Percentiles rank a stretch among this genome's conserved stretches.
phyloP scores from a whole-genome alignment of 306 rosid genomes.

The Cucumis hystrix region DNA sequence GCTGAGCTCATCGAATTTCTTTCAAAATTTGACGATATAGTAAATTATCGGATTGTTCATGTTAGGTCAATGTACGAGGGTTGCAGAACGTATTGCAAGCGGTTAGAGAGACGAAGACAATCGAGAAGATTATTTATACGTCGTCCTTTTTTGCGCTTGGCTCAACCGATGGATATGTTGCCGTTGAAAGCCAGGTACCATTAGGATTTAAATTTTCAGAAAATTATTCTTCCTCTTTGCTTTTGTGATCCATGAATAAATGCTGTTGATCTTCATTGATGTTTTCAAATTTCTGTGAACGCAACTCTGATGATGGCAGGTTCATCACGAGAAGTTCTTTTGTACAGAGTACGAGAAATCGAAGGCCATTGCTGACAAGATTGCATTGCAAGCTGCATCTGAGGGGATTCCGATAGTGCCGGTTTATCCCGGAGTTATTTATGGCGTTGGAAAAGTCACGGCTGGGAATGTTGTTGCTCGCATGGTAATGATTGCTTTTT shows the following conservation, averaged over 20 bases:
- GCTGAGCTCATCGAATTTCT: neutral
- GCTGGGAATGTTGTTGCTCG: slow-evolving; percentile 66
- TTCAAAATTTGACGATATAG: neutral
- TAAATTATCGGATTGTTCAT: neutral
- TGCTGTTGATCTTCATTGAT: neutral
- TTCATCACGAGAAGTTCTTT: slow-evolving; percentile 59
- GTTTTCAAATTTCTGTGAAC: neutral
- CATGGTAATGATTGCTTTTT: slow-evolving; percentile 27
- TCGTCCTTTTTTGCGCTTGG: slow-evolving; percentile 88
- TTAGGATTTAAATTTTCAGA: neutral
- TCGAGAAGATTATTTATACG: slow-evolving; percentile 63
- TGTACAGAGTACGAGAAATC: slow-evolving; percentile 93
- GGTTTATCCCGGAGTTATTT: slow-evolving; percentile 85
- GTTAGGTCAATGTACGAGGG: slow-evolving; percentile 73
- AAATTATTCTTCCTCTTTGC: neutral
- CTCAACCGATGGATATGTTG: slow-evolving; percentile 51
- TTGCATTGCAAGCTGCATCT: slow-evolving; percentile 53
- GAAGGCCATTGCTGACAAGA: slow-evolving; percentile 55
- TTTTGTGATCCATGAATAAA: neutral
- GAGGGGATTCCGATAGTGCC: slow-evolving; percentile 52
- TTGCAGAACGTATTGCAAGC: slow-evolving; percentile 61
- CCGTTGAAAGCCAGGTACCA: slow-evolving; percentile 59
- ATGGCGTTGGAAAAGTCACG: slow-evolving; percentile 80
- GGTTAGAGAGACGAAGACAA: slow-evolving; percentile 46
- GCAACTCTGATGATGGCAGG: slow-evolving; percentile 14